Evolutionary conservation across 768 basidiomycete species (phyloP), one percentile per base, ranked within the genome.

Genomic region (Gautieria morchelliformis): DNA sequence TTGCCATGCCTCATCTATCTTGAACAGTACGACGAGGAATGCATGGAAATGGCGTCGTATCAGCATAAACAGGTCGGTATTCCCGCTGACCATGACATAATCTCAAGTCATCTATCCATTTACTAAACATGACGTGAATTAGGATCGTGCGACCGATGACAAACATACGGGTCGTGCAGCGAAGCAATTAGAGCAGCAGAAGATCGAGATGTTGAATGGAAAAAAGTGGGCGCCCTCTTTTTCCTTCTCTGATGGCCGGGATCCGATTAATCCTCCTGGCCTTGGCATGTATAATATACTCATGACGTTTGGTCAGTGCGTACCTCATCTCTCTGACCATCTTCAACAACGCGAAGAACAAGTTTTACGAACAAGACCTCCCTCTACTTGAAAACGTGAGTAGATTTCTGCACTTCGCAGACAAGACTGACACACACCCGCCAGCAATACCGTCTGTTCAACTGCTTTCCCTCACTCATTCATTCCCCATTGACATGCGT

Each of bases 11-110:
- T 46, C 37, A 17, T 59, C 27, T 45, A 22, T 3, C 15, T 60
- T 19, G 44, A 47, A 45, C 60, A 92, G 89, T 92, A 92, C 64
- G 85, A 91, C 62, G 84, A 83, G 30, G 83, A 89, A 62, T 92
- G 90, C 66, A 64, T 65, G 15, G 88, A 90, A 67, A 79, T 87
- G 20, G 87, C 88, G 63, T 68, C 75, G 20, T 78, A 81, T 63
- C 83, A 86, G 50, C 87, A 89, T 74, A 92, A 90, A 70, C 89
- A 91, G 80, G 89, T 79, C 37, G 45, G 66, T 51, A 58, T 48
- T 49, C 15, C 10, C 55, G 14, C 48, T 41, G 17, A 9, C 27
- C 27, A 27, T 27, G 27, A 27, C 27, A 27, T 27, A 27, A 27
- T 5, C 27, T 5, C 27, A n/a, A n/a, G 12, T 30, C 4, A 17